These are phyloP conservation scores for Durotheca rogersii DNA, from an alignment of 495 filamentous ascomycete species.

Conservation along the genomic window DNA sequence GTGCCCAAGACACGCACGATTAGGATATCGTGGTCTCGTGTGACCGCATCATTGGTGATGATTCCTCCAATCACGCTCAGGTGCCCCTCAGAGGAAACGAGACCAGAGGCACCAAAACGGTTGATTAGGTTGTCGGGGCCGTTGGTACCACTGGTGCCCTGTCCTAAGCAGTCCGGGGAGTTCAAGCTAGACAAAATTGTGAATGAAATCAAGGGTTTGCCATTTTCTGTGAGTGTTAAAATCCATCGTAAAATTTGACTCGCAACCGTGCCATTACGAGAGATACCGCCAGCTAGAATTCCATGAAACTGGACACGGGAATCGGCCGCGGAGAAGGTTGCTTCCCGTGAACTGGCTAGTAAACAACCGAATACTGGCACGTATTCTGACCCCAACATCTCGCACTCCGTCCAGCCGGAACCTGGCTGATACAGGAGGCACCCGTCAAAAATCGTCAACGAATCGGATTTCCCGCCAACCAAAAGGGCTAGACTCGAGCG, in stretches of 20 bases:
- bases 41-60: conserved; percentile 37
- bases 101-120: conserved; percentile 41
- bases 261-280: conserved; percentile 57
- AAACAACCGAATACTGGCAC: conserved; percentile 62
- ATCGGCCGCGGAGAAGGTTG: neutral
- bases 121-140: conserved; percentile 21
- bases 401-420: conserved; percentile 48
- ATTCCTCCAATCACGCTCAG: conserved; percentile 54
- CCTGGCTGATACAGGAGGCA: conserved; percentile 65
- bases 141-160: neutral
- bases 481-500: conserved; percentile 53
- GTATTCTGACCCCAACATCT: conserved; percentile 38
- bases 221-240: conserved; percentile 33
- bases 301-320: conserved; percentile 44
- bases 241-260: conserved; percentile 57
- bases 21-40: conserved; percentile 37
- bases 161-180: neutral
- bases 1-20: conserved; percentile 11
- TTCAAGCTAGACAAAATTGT: conserved; percentile 4
- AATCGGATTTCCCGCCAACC: conserved; percentile 67
- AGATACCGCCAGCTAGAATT: conserved; percentile 68
- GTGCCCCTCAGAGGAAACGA: conserved; percentile 27
- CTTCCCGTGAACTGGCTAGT: conserved; percentile 30
- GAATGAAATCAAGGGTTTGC: conserved; percentile 31
- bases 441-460: conserved; percentile 55